phyloP scores from a whole-genome alignment of 2,329 filamentous ascomycete species.

The Pseudogymnoascus sp. region DNA sequence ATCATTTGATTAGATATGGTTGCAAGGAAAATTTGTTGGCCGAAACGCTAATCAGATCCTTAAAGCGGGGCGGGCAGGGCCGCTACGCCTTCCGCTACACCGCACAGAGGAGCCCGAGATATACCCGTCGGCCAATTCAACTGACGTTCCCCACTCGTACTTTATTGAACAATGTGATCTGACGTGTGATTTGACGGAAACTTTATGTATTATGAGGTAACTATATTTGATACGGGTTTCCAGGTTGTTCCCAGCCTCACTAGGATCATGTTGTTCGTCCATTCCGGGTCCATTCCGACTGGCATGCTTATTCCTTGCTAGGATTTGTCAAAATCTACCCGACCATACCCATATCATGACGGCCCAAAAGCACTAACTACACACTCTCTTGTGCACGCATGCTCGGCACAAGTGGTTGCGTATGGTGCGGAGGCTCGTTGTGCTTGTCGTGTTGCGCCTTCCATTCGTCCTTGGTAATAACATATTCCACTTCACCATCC shows the following conservation, averaged over 20 bases:
- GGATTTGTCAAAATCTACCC: background rate
- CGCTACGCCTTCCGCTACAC: background rate
- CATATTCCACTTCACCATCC: background rate
- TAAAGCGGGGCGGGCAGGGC: background rate
- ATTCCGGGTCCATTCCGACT: background rate
- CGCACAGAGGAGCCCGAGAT: background rate
- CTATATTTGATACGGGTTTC: background rate
- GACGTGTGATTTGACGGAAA: background rate
- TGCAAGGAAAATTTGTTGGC: background rate
- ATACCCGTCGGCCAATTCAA: background rate
- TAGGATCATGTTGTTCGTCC: background rate
- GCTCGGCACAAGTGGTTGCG: background rate
- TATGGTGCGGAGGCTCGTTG: background rate
- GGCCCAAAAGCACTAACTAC: background rate
- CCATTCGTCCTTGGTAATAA: background rate
- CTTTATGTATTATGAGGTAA: background rate
- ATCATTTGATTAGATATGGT: constrained; percentile 6
- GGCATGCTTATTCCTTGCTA: background rate
- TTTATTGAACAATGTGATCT: background rate
- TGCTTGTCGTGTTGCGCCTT: background rate
- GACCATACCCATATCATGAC: background rate
- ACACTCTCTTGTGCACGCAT: background rate
- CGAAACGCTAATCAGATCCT: constrained; percentile 5
- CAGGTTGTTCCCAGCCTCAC: background rate
- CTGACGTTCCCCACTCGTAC: background rate